Evolutionary conservation across 1,284 basidiomycete genomes (phyloP), one percentile per base, ranked within the genome.

Genomic region (Tremellales sp.): DNA sequence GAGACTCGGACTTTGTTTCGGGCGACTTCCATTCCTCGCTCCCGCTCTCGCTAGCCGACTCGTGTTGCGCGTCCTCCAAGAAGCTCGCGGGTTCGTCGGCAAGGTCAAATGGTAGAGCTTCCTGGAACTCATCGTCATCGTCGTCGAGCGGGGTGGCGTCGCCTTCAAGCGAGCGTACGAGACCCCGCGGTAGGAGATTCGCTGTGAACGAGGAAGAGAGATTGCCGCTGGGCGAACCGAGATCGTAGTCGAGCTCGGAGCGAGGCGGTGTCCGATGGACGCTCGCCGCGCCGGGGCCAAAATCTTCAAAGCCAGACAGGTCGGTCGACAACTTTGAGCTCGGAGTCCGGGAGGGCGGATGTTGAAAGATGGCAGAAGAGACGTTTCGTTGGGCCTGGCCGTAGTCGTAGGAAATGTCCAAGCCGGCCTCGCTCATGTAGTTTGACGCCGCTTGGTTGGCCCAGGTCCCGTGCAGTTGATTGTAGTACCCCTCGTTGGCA

Each of bases 151-250:
- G 70, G 3, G 67, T 69, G 22, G 61, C 56, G 46, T 71, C 69
- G 18, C 71, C 68, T 46, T 71, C 71, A 10, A 74, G 56, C 1
- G 70, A 72, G 16, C 70, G 60, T 50, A 74, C 71, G 21, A 74
- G 50, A 14, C 69, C 70, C 50, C 71, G 68, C 26, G 72, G 72
- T 0, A 74, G 51, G 27, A 72, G 57, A 47, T 68, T 69, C 45
- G 66, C 64, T 8, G 65, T 63, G 56, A 73, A 72, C n/a, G 70
- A 70, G 3, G 68, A 59, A 3, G 68, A 70, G 43, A 73, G 68
- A 16, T 59, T 58, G 10, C 68, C 66, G 33, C 60, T 65, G 4
- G 72, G 71, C 35, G 73, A 74, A 7, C 70, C 67, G 5, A 60
- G 60, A 43, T 73, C 71, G 35, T 53, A 50, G 29, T 63, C 63